A percentile compares a stretch with the other conserved stretches of the same genome.
These are phyloP conservation scores for Cenchrus purpureus DNA, from an alignment of 176 grass and related monocot genomes.

Conservation along the genomic window DNA sequence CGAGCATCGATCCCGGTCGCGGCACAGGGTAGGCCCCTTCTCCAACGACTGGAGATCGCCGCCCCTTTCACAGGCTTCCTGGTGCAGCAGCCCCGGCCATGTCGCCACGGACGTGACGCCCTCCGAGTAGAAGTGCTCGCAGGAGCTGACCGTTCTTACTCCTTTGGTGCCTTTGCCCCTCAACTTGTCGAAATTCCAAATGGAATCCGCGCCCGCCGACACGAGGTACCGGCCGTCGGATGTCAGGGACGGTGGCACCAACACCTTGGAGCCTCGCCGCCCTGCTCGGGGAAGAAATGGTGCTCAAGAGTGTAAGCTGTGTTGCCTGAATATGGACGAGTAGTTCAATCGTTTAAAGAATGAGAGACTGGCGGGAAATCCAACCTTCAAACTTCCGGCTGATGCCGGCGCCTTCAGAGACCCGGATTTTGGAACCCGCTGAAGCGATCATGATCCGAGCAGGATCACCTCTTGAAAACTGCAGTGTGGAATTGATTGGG, in stretches of 20 bases:
- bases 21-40: constrained; percentile 21
- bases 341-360: not conserved
- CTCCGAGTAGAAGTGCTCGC: constrained; percentile 61
- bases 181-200: constrained; percentile 48
- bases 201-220: constrained; percentile 60
- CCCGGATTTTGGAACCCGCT: constrained; percentile 54
- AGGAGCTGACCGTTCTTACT: constrained; percentile 42
- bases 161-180: not conserved
- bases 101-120: constrained; percentile 56
- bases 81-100: constrained; percentile 45
- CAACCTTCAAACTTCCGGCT: constrained; percentile 72
- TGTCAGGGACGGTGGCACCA: constrained; percentile 58
- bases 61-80: not conserved
- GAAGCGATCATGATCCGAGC: constrained; percentile 57
- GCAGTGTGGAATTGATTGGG: constrained; percentile 1
- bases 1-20: constrained; percentile 50
- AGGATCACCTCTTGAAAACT: constrained; percentile 48
- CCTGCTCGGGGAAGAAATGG: constrained; percentile 37
- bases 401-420: constrained; percentile 50
- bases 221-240: constrained; percentile 63
- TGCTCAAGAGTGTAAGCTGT: not conserved
- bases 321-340: not conserved
- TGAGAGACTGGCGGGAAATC: constrained; percentile 6
- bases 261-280: constrained; percentile 46
- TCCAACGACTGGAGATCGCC: not conserved